Evolutionary conservation across 768 basidiomycete species (phyloP), one percentile per base, ranked within the genome.

Genomic region (Lentinula aciculospora): DNA sequence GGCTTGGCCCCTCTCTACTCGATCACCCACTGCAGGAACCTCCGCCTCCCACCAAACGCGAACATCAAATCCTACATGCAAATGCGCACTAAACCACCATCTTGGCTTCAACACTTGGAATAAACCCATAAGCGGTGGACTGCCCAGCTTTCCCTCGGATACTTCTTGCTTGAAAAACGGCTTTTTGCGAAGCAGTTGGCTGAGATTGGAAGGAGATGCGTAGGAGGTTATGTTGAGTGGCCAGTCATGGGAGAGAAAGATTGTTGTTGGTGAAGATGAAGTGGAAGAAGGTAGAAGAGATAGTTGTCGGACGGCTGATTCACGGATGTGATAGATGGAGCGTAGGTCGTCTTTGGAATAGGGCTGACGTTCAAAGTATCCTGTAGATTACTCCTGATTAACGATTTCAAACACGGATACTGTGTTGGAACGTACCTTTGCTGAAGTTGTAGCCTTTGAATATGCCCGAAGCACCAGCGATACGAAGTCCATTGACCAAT

Each of bases 191-290:
- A 98, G 72, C 0, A 99, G 76, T 8, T 65, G 75, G 5, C 66
- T 64, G 6, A 86, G 69, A 65, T 98, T 80, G 32, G 51, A 21
- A 10, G 51, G 49, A 23, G 32, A 34, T 17, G 95, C 94, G 61
- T 94, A 78, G 8, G 84, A 83, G 59, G 89, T 93, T 55, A 99
- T 94, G 1, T 78, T 78, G 40, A 82, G 80, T 0, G 97, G 97
- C 97, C 96, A 99, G 71, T 98, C 97, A 67, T 99, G 96, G 2
- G 95, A 98, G 34, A 98, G 78, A 75, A 98, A 92, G 27, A 98
- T 39, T 4, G 51, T 27, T 2, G 51, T 80, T 28, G 84, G 72
- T 5, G 86, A 80, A 3, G 85, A 77, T 36, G 89, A 75, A 89
- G 31, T 9, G 4, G 57, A 29, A 13, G 19, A 25, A 46, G 37